Base-by-base conservation (phyloP, 768 basidiomycete species). In the Goffeauzyma gilvescens region DNA sequence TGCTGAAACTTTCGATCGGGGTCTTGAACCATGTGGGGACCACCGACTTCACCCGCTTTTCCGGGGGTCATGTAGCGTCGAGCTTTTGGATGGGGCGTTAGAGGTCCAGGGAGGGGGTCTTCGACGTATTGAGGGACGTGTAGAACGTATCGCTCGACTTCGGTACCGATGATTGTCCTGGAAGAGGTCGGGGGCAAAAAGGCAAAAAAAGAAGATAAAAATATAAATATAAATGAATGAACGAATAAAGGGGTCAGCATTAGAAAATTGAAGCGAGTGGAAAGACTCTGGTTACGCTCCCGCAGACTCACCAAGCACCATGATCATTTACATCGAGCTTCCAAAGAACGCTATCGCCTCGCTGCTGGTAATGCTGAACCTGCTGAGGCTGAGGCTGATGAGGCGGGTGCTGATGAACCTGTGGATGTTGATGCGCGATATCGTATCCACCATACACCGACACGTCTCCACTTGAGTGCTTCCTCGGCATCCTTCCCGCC, bases 161-260 rank as follows among this genome's bases (percentile, higher is more conserved):
- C 60, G 15, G 58, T 58, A 6, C 48, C 46, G 36, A 63, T 55
- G 40, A 63, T 60, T 28, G 52, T 60, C 60, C 59, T 56, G 39
- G 10, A 21, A 10, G 14, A 24, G 6, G 17, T 9, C n/a, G 30
- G 12, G 20, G 26, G 9, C 9, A 9, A 30, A n/a, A 9, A 30
- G 28, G n/a, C 28, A 30, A 30, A 9, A 30, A 9, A n/a, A 30
- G 28, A 30, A 30, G n/a, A 30, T 30, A 9, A 37, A 9, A 20
- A 21, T 12, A 5, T 14, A 18, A 8, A 8, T 17, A 39, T 32
- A 5, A 24, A 12, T 23, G 14, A 6, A 26, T 17, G 10, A 22
- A 17, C 22, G 14, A 6, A 24, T 18, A 2, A 1, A 33, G 7
- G n/a, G n/a, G n/a, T n/a, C n/a, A n/a, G n/a, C n/a, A n/a, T n/a